Conservation (phyloP, 306 rosid genomes). For the Sindora glabra region DNA sequence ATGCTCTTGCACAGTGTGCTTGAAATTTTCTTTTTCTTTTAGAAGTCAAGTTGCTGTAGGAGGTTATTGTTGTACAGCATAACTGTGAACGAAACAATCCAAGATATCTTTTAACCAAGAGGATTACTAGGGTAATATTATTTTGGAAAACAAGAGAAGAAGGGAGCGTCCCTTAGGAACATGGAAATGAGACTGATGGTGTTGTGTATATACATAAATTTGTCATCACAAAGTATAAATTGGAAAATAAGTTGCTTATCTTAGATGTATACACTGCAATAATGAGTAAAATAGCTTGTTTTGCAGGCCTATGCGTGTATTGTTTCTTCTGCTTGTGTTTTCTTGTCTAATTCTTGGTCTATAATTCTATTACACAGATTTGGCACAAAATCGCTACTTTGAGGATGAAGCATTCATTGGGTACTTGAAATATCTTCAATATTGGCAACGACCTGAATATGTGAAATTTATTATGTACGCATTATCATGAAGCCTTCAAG, state of each 20-base stretch:
- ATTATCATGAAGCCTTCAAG: too few species aligned
- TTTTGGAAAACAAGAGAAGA: neutral
- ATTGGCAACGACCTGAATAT: conserved; percentile 92
- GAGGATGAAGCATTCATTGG: conserved; percentile 97
- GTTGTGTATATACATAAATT: neutral
- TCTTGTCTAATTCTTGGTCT: neutral
- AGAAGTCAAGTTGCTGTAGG: too few species aligned
- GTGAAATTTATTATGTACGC: conserved; percentile 77
- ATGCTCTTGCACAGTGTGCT: too few species aligned
- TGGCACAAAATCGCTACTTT: conserved; percentile 90
- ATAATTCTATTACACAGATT: conserved; percentile 39
- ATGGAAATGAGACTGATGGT: neutral
- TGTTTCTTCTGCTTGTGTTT: neutral
- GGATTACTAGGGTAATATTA: too few species aligned
- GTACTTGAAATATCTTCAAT: conserved; percentile 86
- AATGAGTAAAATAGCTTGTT: neutral
- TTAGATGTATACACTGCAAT: neutral
- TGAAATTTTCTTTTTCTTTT: too few species aligned
- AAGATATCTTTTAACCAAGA: neutral
- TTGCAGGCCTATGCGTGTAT: neutral
- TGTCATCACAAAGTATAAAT: neutral
- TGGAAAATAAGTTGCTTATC: neutral
- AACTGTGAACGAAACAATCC: neutral
- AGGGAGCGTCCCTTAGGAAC: neutral
- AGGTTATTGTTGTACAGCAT: too few species aligned